phyloP scores from a whole-genome alignment of 148 eudicot species.

The Bassia scoparia region DNA sequence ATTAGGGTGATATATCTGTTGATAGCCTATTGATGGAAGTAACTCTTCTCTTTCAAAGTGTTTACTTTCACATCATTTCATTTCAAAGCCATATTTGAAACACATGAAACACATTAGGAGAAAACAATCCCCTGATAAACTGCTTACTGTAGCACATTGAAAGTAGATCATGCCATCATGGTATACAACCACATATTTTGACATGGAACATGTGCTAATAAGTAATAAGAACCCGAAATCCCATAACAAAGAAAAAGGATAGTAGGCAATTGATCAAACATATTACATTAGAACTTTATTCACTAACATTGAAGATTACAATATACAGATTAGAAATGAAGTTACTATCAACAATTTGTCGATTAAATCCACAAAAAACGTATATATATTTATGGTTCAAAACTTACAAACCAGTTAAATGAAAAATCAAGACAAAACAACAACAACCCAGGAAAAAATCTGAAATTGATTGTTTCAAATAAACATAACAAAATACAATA shows the following conservation, averaged over 20 bases:
- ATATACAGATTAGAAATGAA: neutral
- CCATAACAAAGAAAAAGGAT: no score
- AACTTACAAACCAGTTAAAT: neutral
- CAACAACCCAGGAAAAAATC: neutral
- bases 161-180: neutral
- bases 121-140: neutral
- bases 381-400: conserved; percentile 8
- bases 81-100: neutral
- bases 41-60: neutral
- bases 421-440: neutral
- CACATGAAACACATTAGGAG: neutral
- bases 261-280: no score
- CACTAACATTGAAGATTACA: conserved; percentile 14
- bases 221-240: neutral
- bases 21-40: conserved; percentile 68
- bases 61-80: neutral
- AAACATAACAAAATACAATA: neutral
- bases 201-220: neutral
- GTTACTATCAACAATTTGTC: neutral
- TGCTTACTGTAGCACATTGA: neutral
- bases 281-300: neutral
- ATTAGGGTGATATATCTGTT: conserved; percentile 93
- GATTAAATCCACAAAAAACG: neutral
- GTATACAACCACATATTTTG: neutral
- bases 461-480: neutral